Base-by-base conservation (phyloP, 1,284 basidiomycete species). In the Trichosporon sp. region DNA sequence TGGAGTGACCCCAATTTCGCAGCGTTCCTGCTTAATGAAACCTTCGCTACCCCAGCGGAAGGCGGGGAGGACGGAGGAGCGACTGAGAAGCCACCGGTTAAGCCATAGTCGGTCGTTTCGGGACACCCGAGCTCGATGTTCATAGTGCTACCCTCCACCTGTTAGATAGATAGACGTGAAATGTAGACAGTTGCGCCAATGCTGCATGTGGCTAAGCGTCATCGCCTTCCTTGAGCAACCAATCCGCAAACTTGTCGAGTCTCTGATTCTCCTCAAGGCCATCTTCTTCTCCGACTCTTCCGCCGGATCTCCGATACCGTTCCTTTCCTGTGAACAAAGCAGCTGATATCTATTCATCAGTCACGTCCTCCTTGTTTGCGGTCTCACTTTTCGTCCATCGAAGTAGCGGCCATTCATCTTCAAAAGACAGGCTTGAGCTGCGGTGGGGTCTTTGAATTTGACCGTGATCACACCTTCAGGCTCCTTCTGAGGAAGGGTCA, bases 321-420 rank as follows among this genome's bases (percentile, higher is more conserved):
- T 94, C 88, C 76, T 87, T 89, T 40, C 92, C 93, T 27, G 85
- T 83, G 77, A 88, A 92, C 4, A 95, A 81, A 5, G 85, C 86
- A 0, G 95, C 95, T 72, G 90, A 87, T 56, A 99, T 85, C 65
- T 87, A 10, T 4, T 13, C 4, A 29, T 65, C 34, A 66, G 63
- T 40, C 13, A 1, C 4, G 11, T 0, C 33, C 7, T 2, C n/a
- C 9, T 4, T 1, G 2, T 3, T n/a, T n/a, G n/a, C n/a, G n/a
- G 13, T 70, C 73, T 63, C 56, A 78, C 78, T 34, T 67, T 63
- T 60, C 91, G 85, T 2, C 91, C 91, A 23, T 87, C 90, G 76
- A 99, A 99, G 81, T 88, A 98, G 23, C 96, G 85, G 1, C 92
- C 91, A 71, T 97, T 87, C 94, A 98, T 98, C 88, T 91, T 97